A percentile compares a stretch with the other conserved stretches of the same genome.
Evolutionary conservation across 805 yeast species (phyloP).

Genomic region (Lipomyces yamadae): DNA sequence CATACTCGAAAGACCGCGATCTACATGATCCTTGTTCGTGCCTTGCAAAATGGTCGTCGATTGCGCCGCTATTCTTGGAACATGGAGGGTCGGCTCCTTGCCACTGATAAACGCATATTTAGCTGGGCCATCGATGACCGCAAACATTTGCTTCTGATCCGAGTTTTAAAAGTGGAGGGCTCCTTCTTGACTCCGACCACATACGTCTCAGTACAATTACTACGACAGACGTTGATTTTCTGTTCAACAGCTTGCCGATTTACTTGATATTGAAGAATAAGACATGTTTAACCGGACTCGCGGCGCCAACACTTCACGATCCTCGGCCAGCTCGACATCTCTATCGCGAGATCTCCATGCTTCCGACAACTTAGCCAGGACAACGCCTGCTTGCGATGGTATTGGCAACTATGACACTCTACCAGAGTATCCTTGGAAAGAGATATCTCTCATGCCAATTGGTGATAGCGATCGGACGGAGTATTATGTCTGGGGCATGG

Average conservation of each 20-base stretch:
- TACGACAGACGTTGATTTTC: background rate
- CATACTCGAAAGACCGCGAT: background rate
- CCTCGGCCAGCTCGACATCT: background rate
- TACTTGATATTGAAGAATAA: background rate
- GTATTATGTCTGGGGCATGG: conserved; percentile 1
- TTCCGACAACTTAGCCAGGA: background rate
- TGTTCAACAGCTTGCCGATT: background rate
- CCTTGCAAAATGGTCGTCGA: background rate
- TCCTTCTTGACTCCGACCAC: no score
- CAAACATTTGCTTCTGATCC: background rate
- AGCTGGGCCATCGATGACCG: background rate
- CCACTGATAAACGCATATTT: background rate
- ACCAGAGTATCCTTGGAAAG: background rate
- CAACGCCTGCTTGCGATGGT: background rate
- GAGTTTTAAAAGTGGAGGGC: no score
- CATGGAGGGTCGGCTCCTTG: background rate
- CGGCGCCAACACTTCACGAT: background rate
- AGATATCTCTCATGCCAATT: background rate
- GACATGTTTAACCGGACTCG: background rate
- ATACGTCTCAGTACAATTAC: background rate
- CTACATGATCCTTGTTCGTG: background rate
- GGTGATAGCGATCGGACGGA: conserved; percentile 3
- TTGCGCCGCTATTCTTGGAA: background rate
- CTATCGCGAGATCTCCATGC: background rate
- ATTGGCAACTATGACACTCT: background rate